Conservation (phyloP, 805 yeast species). For the Yarrowia sp. region DNA sequence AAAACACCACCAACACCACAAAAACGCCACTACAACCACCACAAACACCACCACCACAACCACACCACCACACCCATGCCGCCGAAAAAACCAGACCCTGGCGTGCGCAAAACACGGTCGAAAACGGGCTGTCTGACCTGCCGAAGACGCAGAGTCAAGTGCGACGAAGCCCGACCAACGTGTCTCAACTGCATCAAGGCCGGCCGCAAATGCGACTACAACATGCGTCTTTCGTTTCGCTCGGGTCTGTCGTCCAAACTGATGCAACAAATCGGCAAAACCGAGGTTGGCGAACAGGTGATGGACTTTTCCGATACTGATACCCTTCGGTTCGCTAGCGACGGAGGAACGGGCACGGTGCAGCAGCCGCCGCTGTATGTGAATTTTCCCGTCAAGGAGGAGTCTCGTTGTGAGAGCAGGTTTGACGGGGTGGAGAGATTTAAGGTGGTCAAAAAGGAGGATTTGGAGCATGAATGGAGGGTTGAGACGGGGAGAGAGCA, state of each 20-base stretch:
- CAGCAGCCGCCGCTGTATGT: constrained; percentile 11
- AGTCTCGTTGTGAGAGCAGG: not conserved
- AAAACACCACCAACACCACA: not conserved
- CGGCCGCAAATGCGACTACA: constrained; percentile 16
- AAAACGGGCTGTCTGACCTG: constrained; percentile 23
- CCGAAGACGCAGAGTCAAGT: constrained; percentile 40
- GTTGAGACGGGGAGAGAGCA: not conserved
- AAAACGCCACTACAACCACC: not conserved
- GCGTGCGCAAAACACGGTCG: constrained; percentile 14
- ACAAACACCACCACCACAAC: not conserved
- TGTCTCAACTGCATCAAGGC: constrained; percentile 18
- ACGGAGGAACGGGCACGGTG: not conserved
- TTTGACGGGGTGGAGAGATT: not conserved
- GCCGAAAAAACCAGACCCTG: not conserved
- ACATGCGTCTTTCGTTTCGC: constrained; percentile 13
- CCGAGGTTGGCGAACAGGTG: constrained; percentile 6
- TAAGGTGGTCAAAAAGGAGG: not conserved
- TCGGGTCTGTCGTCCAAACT: constrained; percentile 16
- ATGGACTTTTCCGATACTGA: constrained; percentile 3
- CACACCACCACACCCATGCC: too few species aligned
- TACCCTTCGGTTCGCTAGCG: not conserved
- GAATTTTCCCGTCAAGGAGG: constrained; percentile 8
- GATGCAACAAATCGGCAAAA: constrained; percentile 19
- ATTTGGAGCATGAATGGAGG: constrained; percentile 5
- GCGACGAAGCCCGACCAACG: constrained; percentile 65